Evolutionary conservation across 2,329 filamentous ascomycete species (phyloP), one percentile per base, ranked within the genome.

Genomic region (Myriosclerotinia duriaeana): DNA sequence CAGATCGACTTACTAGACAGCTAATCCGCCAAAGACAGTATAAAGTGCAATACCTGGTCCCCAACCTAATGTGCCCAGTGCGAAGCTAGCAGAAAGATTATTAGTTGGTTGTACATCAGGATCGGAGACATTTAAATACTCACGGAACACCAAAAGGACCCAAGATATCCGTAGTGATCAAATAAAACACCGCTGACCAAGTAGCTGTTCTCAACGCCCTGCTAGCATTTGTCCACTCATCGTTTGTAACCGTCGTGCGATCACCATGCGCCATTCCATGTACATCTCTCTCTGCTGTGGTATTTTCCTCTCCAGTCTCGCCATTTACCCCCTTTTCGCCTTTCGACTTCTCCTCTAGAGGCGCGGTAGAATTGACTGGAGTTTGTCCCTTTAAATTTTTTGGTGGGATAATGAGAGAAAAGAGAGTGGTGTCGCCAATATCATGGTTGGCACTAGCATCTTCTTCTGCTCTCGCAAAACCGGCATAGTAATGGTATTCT

Each of bases 221-320:
- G 34, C 77, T 78, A 1, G 81, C 81, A 65, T 79, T 79, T 15
- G 73, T 74, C 81, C 81, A 82, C 65, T 83, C 81, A 6, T 79
- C 77, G 20, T 79, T 69, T 1, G 64, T 58, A 36, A 72, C 75
- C 66, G 42, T 66, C 50, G 46, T 66, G 54, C 60, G 53, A 60
- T 48, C 63, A 5, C 26, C 53, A 26, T 34, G 34, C 2, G 53
- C 15, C 53, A 60, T 48, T 5, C 46, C 44, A 42, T 60, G 63
- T n/a, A 60, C 36, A 52, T 60, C 22, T 30, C 7, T 59, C 22
- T 52, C 46, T 1, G 22, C 26, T 1, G 6, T 11, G 15, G n/a
- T 52, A 17, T 63, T 66, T 17, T 67, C 46, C 34, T 62, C 53
- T 12, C 50, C 38, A 30, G 38, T 61, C 34, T 65, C 53, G 2